phyloP scores from a whole-genome alignment of 768 basidiomycete species.

The Trametes coccinea region DNA sequence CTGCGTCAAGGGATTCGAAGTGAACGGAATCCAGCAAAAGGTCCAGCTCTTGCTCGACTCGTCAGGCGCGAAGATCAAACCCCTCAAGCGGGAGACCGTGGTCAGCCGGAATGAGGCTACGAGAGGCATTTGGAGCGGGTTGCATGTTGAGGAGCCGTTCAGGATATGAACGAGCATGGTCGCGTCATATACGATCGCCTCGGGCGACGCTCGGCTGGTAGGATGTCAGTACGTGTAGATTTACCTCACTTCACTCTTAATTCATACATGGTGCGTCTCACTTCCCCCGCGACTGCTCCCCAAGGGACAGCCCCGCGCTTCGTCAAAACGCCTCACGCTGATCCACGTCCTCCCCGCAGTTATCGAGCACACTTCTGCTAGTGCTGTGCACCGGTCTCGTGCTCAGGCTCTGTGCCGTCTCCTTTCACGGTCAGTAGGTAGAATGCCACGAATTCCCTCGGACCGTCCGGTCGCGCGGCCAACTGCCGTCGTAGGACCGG shows the following conservation, averaged over 20 bases:
- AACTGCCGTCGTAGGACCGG: background rate
- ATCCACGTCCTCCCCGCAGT: conserved; percentile 10
- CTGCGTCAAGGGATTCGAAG: conserved; percentile 72
- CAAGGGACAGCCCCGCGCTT: conserved; percentile 2
- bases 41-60: conserved; percentile 83
- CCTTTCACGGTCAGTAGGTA: background rate
- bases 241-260: conserved; percentile 17
- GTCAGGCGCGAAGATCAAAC: conserved; percentile 82
- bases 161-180: conserved; percentile 37
- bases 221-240: conserved; percentile 15
- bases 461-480: conserved; percentile 1
- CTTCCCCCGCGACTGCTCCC: background rate
- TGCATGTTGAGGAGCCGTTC: conserved; percentile 77
- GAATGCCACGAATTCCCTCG: background rate
- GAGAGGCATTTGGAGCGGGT: conserved; percentile 88
- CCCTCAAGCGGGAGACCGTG: conserved; percentile 70
- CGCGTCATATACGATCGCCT: background rate
- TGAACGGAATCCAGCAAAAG: conserved; percentile 73
- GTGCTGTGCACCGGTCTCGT: conserved; percentile 1
- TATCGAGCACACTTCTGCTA: background rate
- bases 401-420: background rate
- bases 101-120: conserved; percentile 79
- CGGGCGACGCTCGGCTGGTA: background rate
- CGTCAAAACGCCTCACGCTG: conserved; percentile 3
- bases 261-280: conserved; percentile 14